A percentile compares a stretch with the other conserved stretches of the same genome.
phyloP scores from a whole-genome alignment of 2,329 filamentous ascomycete species.

The Microdochium nivale region DNA sequence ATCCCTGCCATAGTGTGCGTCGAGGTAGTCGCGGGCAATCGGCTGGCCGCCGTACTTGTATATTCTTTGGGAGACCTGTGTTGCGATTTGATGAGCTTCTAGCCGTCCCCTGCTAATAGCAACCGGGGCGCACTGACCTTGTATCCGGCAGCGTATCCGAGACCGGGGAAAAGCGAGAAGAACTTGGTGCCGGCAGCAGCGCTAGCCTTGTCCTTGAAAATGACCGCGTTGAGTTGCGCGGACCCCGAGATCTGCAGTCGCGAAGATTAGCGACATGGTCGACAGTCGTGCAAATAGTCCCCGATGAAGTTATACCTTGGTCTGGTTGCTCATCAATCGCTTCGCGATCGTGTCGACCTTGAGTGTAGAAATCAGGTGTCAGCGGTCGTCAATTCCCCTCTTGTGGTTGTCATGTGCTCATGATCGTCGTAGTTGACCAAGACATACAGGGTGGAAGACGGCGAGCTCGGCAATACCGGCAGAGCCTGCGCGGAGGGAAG shows the following conservation, averaged over 20 bases:
- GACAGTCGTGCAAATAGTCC: background rate
- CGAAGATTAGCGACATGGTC: background rate
- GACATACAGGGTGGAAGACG: slow-evolving; percentile 78
- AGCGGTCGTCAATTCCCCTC: background rate
- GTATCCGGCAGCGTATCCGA: slow-evolving; percentile 96
- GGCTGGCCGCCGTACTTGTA: slow-evolving; percentile 99
- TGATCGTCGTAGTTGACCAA: slow-evolving; percentile 2
- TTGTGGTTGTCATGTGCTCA: slow-evolving; percentile 11
- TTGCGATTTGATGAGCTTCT: slow-evolving; percentile 2
- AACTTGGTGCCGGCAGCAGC: slow-evolving; percentile 71
- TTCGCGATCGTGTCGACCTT: slow-evolving; percentile 97
- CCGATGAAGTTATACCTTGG: slow-evolving; percentile 45
- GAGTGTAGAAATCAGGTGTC: slow-evolving; percentile 15
- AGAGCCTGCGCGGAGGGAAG: slow-evolving; percentile 49
- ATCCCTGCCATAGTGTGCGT: slow-evolving; percentile 65
- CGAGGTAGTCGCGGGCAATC: slow-evolving; percentile 83
- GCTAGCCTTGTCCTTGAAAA: slow-evolving; percentile 82
- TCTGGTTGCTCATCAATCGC: slow-evolving; percentile 97
- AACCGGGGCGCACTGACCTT: slow-evolving; percentile 50
- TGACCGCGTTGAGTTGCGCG: slow-evolving; percentile 73
- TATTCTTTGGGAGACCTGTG: slow-evolving; percentile 76
- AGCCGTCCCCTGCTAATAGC: background rate
- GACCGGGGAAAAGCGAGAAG: slow-evolving; percentile 89
- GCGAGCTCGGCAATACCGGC: slow-evolving; percentile 89
- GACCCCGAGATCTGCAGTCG: slow-evolving; percentile 10